Percentiles rank a stretch among this genome's conserved stretches.
phyloP scores from a whole-genome alignment of 306 rosid species.

The Hylodesmum podocarpum region DNA sequence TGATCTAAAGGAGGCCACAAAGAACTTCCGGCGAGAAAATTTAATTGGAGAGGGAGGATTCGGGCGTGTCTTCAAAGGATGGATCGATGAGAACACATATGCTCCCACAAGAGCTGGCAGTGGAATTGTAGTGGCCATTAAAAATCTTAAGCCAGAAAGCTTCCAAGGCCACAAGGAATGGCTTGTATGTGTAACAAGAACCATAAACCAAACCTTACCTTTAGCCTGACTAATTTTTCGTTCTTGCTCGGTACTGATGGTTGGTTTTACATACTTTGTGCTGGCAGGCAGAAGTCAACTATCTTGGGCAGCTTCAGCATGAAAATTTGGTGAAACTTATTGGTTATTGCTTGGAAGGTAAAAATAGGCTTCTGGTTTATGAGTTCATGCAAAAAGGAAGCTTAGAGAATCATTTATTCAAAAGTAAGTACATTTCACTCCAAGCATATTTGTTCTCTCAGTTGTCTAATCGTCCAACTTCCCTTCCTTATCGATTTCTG shows the following conservation, averaged over 20 bases:
- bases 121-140: constrained; percentile 88
- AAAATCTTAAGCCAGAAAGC: constrained; percentile 86
- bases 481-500: not conserved
- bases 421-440: constrained; percentile 61
- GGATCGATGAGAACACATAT: constrained; percentile 69
- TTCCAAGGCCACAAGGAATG: constrained; percentile 97
- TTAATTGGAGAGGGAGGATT: constrained; percentile 94
- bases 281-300: constrained; percentile 85
- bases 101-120: constrained; percentile 81
- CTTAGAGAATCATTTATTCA: constrained; percentile 85
- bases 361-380: constrained; percentile 82
- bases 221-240: not conserved
- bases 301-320: constrained; percentile 84
- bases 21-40: constrained; percentile 72
- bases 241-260: constrained; percentile 19
- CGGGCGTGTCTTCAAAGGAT: constrained; percentile 87
- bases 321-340: constrained; percentile 87
- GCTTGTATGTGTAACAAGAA: constrained; percentile 70
- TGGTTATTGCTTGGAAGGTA: constrained; percentile 78
- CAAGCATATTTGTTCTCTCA: constrained; percentile 5
- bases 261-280: constrained; percentile 15
- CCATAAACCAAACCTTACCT: not conserved
- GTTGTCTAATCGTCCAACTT: not conserved
- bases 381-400: constrained; percentile 91
- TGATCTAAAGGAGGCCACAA: constrained; percentile 84